Evolutionary conservation across 306 rosid species (phyloP).

Genomic region (Ormosia emarginata): DNA sequence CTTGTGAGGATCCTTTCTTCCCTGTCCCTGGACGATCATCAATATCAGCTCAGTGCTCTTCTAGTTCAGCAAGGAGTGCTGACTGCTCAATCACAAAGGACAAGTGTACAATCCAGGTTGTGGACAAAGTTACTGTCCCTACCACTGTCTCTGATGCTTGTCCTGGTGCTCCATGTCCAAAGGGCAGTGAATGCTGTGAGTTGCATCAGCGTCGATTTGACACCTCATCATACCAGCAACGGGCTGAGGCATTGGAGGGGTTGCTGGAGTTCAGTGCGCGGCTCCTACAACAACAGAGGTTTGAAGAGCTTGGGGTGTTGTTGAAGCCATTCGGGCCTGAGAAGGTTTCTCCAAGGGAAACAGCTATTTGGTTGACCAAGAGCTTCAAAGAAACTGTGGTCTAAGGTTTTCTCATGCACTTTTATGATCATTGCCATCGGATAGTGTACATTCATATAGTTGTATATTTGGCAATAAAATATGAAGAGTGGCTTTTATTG

Average conservation of each 20-base stretch:
- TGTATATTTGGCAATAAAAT: slow-evolving; percentile 1
- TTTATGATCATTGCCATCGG: neutral
- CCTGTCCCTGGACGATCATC: slow-evolving; percentile 39
- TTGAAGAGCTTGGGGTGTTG: slow-evolving; percentile 92
- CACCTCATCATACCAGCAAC: slow-evolving; percentile 76
- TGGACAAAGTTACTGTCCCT: slow-evolving; percentile 47
- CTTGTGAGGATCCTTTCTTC: slow-evolving; percentile 52
- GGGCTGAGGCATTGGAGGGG: slow-evolving; percentile 97
- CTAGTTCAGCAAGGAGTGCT: slow-evolving; percentile 44
- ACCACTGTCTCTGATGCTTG: slow-evolving; percentile 30
- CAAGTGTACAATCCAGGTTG: slow-evolving; percentile 67
- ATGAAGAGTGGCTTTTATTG: slow-evolving; percentile 6
- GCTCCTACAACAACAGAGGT: slow-evolving; percentile 66
- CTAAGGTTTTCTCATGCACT: slow-evolving; percentile 11
- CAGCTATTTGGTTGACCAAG: slow-evolving; percentile 97
- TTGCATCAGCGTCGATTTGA: slow-evolving; percentile 54
- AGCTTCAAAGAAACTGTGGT: slow-evolving; percentile 68
- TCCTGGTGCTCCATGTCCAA: slow-evolving; percentile 33
- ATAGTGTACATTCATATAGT: slow-evolving; percentile 16
- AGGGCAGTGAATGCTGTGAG: slow-evolving; percentile 43
- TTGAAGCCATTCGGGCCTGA: slow-evolving; percentile 92
- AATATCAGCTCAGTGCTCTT: slow-evolving; percentile 44
- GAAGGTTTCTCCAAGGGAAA: slow-evolving; percentile 95
- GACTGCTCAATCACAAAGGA: slow-evolving; percentile 74
- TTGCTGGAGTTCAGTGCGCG: slow-evolving; percentile 96